phyloP scores from a whole-genome alignment of 2,329 filamentous ascomycete species.

The Fusarium annulatum region DNA sequence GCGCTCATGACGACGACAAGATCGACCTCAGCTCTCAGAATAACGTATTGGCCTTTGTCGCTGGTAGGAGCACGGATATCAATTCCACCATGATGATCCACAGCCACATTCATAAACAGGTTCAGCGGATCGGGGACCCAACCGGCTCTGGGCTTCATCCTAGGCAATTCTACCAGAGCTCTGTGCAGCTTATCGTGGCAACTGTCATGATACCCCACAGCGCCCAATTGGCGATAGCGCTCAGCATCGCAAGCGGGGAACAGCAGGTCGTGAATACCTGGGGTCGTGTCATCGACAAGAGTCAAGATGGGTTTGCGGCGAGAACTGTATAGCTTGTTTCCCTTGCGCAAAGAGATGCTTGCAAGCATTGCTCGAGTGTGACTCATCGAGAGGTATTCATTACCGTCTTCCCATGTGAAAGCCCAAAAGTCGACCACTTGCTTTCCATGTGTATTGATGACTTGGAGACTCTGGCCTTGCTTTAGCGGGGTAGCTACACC shows the following conservation, averaged over 20 bases:
- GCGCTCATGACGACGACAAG: not conserved
- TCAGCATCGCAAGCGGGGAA: not conserved
- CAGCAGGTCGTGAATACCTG: not conserved
- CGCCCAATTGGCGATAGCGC: not conserved
- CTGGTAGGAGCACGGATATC: not conserved
- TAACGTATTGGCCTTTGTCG: not conserved
- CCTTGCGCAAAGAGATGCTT: not conserved
- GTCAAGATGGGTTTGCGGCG: not conserved
- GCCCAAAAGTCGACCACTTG: not conserved
- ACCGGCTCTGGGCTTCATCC: no score
- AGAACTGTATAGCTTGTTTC: not conserved
- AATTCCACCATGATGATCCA: not conserved
- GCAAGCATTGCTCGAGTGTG: not conserved
- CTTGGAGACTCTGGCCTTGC: not conserved
- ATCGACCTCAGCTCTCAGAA: not conserved
- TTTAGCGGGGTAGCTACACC: rapidly evolving
- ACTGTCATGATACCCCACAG: not conserved
- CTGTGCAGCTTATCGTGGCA: not conserved
- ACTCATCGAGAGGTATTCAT: not conserved
- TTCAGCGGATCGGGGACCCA: not conserved
- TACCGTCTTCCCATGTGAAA: rapidly evolving
- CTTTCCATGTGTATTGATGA: not conserved
- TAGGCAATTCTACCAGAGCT: no score
- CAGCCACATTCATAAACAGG: not conserved
- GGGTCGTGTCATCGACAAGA: not conserved